Conservation (phyloP, 768 basidiomycete species). For the Mycena venus region DNA sequence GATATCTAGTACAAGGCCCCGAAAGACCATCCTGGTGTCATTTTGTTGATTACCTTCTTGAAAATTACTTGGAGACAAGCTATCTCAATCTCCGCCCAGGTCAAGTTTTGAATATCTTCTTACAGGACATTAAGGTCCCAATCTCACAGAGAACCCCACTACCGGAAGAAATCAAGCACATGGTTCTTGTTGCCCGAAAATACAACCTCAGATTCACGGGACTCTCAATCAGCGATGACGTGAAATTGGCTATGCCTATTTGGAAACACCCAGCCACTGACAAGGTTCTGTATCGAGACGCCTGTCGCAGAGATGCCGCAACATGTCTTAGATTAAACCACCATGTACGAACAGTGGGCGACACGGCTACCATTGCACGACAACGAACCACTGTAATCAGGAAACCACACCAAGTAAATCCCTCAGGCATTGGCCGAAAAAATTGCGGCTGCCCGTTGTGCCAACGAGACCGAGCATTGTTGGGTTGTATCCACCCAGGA, state of each 20-base stretch:
- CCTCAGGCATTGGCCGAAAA: too few relatives aligned
- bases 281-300: not conserved
- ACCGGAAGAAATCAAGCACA: not conserved
- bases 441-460: too few relatives aligned
- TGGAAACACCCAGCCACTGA: not conserved
- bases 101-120: too few relatives aligned
- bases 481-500: not conserved
- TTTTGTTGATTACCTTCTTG: too few relatives aligned
- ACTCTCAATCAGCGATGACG: too few relatives aligned
- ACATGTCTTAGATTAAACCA: constrained; percentile 11
- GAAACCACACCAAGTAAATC: too few relatives aligned
- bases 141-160: not conserved
- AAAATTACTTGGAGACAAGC: not conserved
- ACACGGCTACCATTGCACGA: not conserved
- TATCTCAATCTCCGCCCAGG: constrained; percentile 1
- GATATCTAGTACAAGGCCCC: too few relatives aligned
- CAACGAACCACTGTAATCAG: too few relatives aligned
- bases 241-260: too few relatives aligned
- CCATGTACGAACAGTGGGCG: not conserved
- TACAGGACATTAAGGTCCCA: not conserved
- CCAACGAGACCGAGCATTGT: not conserved
- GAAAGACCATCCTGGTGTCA: too few relatives aligned
- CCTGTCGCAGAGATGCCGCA: not conserved
- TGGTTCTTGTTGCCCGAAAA: not conserved
- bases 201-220: too few relatives aligned